Evolutionary conservation across 441 rosid species (phyloP).

Genomic region (Lepidium campestre): DNA sequence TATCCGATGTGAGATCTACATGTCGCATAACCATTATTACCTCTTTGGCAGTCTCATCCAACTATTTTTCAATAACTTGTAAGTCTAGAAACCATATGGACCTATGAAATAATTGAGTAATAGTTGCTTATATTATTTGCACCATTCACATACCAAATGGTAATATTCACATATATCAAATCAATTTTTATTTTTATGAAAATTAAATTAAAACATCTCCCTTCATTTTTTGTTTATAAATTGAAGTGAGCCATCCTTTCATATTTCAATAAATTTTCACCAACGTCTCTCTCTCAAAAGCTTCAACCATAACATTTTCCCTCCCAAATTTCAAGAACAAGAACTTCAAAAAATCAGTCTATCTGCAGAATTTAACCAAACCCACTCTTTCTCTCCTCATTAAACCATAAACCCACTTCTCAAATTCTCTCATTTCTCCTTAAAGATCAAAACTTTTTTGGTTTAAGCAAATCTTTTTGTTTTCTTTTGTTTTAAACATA

Average conservation of each 20-base stretch:
- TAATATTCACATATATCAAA: background rate
- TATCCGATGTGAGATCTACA: constrained; percentile 30
- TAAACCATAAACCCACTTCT: background rate
- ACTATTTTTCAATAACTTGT: constrained; percentile 9
- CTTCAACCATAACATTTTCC: constrained; percentile 7
- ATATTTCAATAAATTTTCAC: background rate
- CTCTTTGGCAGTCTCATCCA: constrained; percentile 9
- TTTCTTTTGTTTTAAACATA: background rate
- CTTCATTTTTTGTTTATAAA: constrained; percentile 12
- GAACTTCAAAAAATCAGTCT: background rate
- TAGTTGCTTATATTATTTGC: background rate
- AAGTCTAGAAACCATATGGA: constrained; percentile 14
- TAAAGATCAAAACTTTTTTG: background rate
- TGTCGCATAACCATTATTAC: constrained; percentile 23
- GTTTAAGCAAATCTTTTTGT: background rate
- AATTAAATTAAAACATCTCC: background rate
- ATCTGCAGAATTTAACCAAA: background rate
- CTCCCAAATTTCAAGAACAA: constrained; percentile 24
- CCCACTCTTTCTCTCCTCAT: background rate
- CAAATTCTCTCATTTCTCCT: background rate
- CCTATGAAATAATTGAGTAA: constrained; percentile 22
- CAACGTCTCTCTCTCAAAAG: constrained; percentile 22
- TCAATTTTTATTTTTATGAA: background rate
- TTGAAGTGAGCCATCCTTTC: background rate
- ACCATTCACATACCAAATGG: constrained; percentile 3